Conservation (phyloP, 78 protist genomes). For the Dictyostelium capitatum region DNA sequence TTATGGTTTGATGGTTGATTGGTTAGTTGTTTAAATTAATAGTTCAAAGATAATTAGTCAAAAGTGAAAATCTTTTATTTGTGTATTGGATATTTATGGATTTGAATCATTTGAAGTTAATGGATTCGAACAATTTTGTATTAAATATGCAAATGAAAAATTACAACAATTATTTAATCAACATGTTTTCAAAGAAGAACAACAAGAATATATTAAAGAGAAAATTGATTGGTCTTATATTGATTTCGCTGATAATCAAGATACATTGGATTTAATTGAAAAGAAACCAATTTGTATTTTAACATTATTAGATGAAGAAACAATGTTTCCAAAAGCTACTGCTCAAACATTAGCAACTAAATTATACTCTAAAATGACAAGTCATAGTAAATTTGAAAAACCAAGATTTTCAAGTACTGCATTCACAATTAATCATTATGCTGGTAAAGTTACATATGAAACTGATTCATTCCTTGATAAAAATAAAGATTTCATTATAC, state of each 20-base stretch:
- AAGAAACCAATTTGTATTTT: conserved; percentile 88
- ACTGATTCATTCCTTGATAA: conserved; percentile 88
- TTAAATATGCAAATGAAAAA: conserved; percentile 95
- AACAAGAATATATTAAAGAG: conserved; percentile 91
- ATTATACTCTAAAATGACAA: conserved; percentile 33
- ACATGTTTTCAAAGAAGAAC: conserved; percentile 91
- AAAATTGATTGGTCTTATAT: conserved; percentile 90
- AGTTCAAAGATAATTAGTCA: no score
- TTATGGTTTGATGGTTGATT: no score
- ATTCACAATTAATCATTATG: conserved; percentile 93
- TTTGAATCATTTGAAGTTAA: conserved; percentile 95
- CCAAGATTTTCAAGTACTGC: conserved; percentile 43
- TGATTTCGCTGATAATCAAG: conserved; percentile 91
- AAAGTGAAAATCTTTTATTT: conserved; percentile 83
- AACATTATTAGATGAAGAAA: conserved; percentile 93
- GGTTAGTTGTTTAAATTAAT: background rate
- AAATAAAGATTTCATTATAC: conserved; percentile 90
- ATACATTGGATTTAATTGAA: conserved; percentile 90
- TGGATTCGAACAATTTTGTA: conserved; percentile 95
- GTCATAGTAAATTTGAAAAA: conserved; percentile 73
- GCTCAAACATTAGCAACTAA: conserved; percentile 81
- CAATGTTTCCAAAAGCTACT: conserved; percentile 88
- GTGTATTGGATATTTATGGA: conserved; percentile 98
- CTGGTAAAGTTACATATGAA: conserved; percentile 93
- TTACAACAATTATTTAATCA: conserved; percentile 92